Evolutionary conservation across 2,329 filamentous ascomycete genomes (phyloP).

Genomic region (Fusarium compactum): DNA sequence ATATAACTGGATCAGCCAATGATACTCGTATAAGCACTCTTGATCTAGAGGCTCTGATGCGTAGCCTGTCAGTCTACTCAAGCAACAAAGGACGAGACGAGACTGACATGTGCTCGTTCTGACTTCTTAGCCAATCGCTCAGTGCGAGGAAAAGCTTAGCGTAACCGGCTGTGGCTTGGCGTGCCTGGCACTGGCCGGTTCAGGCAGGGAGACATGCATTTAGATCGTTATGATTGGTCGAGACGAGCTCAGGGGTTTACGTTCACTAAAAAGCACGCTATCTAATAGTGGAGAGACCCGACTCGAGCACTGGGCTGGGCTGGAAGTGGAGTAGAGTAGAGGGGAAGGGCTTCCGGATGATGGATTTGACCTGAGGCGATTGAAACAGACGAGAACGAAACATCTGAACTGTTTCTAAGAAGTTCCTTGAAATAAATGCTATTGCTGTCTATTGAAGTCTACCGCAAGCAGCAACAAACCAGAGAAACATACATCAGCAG

Average conservation of each 20-base stretch:
- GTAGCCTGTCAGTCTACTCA: constrained; percentile 8
- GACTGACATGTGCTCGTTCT: constrained; percentile 9
- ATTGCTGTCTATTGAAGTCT: constrained; percentile 1
- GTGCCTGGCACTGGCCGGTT: constrained; percentile 26
- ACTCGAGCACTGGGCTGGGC: neutral
- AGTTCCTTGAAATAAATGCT: too few species aligned
- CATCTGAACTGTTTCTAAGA: neutral
- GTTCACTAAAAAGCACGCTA: constrained; percentile 19
- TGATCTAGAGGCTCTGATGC: constrained; percentile 22
- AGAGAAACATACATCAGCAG: neutral
- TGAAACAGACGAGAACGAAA: constrained; percentile 25
- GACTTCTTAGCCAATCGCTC: constrained; percentile 22
- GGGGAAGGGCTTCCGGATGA: constrained; percentile 22
- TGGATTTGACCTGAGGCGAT: neutral
- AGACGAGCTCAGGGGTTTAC: constrained; percentile 14
- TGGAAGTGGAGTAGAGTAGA: neutral
- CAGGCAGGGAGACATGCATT: constrained; percentile 25
- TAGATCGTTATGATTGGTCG: constrained; percentile 1
- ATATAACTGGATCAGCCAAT: constrained; percentile 5
- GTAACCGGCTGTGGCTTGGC: constrained; percentile 16
- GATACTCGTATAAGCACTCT: neutral
- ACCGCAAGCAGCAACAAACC: neutral
- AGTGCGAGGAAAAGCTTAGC: constrained; percentile 26
- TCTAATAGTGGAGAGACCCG: constrained; percentile 15
- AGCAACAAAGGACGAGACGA: constrained; percentile 20